These are phyloP conservation scores for Gillenia trifoliata DNA, from an alignment of 306 rosid species.

Conservation along the genomic window DNA sequence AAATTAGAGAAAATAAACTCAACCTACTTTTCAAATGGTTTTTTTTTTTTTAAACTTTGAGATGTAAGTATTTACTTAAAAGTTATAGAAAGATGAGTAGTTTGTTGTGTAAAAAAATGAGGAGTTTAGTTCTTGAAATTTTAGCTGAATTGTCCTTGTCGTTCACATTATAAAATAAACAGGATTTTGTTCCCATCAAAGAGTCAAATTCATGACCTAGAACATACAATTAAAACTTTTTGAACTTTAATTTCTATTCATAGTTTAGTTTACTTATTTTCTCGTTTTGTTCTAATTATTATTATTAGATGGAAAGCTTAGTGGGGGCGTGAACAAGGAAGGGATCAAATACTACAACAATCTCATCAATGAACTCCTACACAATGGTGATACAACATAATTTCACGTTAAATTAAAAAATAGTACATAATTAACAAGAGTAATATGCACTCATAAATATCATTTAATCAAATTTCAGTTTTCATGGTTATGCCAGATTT, in stretches of 20 bases:
- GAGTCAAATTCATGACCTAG: not conserved
- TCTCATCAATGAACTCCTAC: conserved; percentile 44
- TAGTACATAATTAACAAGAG: not conserved
- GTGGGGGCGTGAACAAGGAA: conserved; percentile 46
- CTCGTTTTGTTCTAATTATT: not conserved
- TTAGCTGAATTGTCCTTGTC: no score
- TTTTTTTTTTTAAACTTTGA: no score
- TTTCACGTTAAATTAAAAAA: not conserved
- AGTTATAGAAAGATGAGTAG: no score
- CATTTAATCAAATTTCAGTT: not conserved
- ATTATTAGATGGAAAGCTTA: conserved; percentile 45
- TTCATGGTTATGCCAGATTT: not conserved
- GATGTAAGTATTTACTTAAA: no score
- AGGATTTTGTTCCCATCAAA: no score
- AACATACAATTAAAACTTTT: not conserved
- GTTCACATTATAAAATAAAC: no score
- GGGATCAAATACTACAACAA: conserved; percentile 22
- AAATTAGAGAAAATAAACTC: no score
- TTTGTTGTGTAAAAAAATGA: no score
- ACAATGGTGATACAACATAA: conserved; percentile 29
- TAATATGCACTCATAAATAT: not conserved
- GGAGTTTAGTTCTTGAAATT: no score
- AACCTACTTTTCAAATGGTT: no score
- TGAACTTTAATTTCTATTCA: no score
- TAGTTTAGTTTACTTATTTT: not conserved